These are phyloP conservation scores for Ascochyta pisi DNA, from an alignment of 2,329 filamentous ascomycete genomes.

Conservation along the genomic window DNA sequence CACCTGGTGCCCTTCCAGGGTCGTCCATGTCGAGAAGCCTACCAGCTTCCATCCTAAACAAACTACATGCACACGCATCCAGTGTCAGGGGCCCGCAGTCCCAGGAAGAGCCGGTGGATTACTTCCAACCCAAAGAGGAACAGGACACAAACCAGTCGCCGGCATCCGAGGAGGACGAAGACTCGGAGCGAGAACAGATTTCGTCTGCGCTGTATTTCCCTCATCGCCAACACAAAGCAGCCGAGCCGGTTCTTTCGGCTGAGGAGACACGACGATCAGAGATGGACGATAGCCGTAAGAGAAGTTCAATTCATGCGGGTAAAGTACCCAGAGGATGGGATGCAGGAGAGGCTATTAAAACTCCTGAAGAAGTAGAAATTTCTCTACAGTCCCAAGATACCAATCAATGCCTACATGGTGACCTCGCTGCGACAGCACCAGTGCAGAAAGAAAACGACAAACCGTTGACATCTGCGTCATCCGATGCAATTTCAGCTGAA, in stretches of 20 bases:
- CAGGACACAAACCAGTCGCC: slow-evolving; percentile 34
- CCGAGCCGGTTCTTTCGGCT: slow-evolving; percentile 45
- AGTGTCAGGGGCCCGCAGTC: slow-evolving; percentile 26
- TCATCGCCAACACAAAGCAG: slow-evolving; percentile 65
- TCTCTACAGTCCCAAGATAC: slow-evolving; percentile 67
- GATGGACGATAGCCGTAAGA: slow-evolving; percentile 33
- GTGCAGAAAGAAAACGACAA: slow-evolving; percentile 50
- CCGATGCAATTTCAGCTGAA: slow-evolving; percentile 44
- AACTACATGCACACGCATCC: slow-evolving; percentile 33
- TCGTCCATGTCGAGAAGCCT: slow-evolving; percentile 62
- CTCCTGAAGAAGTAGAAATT: slow-evolving; percentile 65
- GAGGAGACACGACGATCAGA: slow-evolving; percentile 35
- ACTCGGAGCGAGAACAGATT: slow-evolving; percentile 82
- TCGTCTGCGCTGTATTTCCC: slow-evolving; percentile 85
- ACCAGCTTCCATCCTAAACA: slow-evolving; percentile 45
- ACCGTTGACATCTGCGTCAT: slow-evolving; percentile 41
- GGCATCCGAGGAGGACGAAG: slow-evolving; percentile 59
- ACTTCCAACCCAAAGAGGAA: slow-evolving; percentile 36
- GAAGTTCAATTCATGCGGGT: slow-evolving; percentile 35
- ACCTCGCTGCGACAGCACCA: slow-evolving; percentile 55
- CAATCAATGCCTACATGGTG: slow-evolving; percentile 67
- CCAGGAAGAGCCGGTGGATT: slow-evolving; percentile 33
- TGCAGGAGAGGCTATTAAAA: slow-evolving; percentile 40
- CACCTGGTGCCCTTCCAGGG: slow-evolving; percentile 54
- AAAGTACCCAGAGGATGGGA: slow-evolving; percentile 39